Base-by-base conservation (phyloP, 2,329 filamentous ascomycete species). In the Aureobasidium melanogenum region DNA sequence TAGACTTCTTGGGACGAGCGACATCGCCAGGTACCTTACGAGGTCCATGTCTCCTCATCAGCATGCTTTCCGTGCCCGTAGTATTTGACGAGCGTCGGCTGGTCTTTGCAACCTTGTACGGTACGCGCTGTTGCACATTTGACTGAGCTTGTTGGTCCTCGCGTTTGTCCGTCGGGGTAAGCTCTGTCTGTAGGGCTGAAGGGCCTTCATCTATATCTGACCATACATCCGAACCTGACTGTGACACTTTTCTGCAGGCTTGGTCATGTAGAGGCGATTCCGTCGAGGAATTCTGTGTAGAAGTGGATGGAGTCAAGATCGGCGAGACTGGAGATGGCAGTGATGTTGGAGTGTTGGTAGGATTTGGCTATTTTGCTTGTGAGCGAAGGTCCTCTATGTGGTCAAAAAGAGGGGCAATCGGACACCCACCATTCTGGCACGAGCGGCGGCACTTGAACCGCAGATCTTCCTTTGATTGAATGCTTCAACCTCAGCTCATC, bases 351-450 rank as follows among this genome's bases (percentile, higher is more conserved):
- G 52, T 32, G n/a, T 44, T 43, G 38, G 2, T 32, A 2, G 10
- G 3, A 24, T 41, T 22, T n/a, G 52, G 28, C 52, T 44, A 44
- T 43, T 10, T 44, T 24, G n/a, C 19, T 44, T 15, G 12, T 56
- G 24, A 41, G 52, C 17, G 39, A 44, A 14, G 17, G 8, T 43
- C n/a, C 50, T 52, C 17, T 19, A 30, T 30, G 26, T 30, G 24
- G 26, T 24, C 12, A 14, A 32, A 55, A 56, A 34, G 52, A 56
- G 52, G 52, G 52, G 52, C 39, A 56, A 10, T 17, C 2, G 5
- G 34, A 24, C 22, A 43, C 52, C 52, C 52, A 56, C 52, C 52
- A 56, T 56, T 56, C 39, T 44, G 52, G 52, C 52, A 44, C 52
- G 52, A 56, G 52, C 38, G 52, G 28, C 38, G n/a, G 24, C 44